These are phyloP conservation scores for Komagataella kurtzmanii DNA, from an alignment of 805 yeast genomes.

Conservation along the genomic window DNA sequence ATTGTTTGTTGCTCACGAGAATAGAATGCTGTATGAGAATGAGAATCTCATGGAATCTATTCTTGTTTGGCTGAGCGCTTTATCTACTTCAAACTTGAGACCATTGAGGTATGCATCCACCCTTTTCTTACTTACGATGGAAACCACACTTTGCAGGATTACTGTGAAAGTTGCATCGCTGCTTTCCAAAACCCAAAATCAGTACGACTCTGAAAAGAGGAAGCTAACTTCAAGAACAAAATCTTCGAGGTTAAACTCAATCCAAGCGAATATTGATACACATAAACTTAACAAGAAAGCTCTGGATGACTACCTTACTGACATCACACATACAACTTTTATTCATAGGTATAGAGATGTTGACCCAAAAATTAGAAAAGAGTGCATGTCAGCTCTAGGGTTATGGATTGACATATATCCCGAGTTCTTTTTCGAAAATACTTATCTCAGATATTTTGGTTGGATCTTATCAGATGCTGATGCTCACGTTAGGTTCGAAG, in stretches of 20 bases:
- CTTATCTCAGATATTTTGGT: constrained; percentile 66
- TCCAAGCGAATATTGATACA: constrained; percentile 26
- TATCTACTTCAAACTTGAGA: constrained; percentile 58
- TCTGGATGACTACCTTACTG: constrained; percentile 44
- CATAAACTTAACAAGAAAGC: constrained; percentile 36
- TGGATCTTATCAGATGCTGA: constrained; percentile 73
- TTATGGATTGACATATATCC: constrained; percentile 63
- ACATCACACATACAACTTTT: constrained; percentile 53
- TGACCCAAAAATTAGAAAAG: constrained; percentile 58
- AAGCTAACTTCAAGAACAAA: constrained; percentile 11
- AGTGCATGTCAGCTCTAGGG: constrained; percentile 52
- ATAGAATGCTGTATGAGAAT: constrained; percentile 39
- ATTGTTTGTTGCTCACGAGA: constrained; percentile 41
- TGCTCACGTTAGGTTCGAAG: constrained; percentile 49
- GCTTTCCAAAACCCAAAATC: constrained; percentile 30
- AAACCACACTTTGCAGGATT: constrained; percentile 43
- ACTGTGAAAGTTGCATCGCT: constrained; percentile 21
- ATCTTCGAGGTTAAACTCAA: constrained; percentile 25
- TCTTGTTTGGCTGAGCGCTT: constrained; percentile 62
- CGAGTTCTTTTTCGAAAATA: constrained; percentile 53
- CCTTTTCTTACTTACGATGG: constrained; percentile 40
- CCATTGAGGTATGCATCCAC: constrained; percentile 63
- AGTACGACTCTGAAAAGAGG: constrained; percentile 21
- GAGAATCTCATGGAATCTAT: constrained; percentile 37
- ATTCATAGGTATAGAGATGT: constrained; percentile 72